Base-by-base conservation (phyloP, 768 basidiomycete genomes). In the Lentinula sp. region DNA sequence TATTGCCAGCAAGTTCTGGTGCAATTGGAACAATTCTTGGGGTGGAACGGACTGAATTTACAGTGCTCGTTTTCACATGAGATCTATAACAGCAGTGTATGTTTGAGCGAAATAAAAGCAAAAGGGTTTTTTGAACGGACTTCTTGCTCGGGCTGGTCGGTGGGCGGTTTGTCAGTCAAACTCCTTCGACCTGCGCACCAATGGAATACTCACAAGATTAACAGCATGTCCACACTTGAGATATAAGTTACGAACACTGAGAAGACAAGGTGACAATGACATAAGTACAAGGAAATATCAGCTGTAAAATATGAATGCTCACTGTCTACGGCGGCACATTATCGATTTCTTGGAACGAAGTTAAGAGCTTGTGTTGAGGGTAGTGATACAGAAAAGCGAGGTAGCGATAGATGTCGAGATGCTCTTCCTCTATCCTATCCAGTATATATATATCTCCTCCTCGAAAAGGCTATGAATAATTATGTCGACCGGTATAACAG, bases 221-320 rank as follows among this genome's bases (percentile, higher is more conserved):
- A 46, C 33, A 15, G 42, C 60, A 20, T 61, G 60, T 12, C 53
- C 53, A 56, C 60, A 61, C 43, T 46, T 61, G 60, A 33, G 20
- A 35, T 61, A 61, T 5, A 61, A 12, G 32, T 61, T 56, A 28
- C 52, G 60, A 23, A 61, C 60, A 33, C 60, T 61, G 43, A 53
- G 15, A 48, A 46, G 18, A 28, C 28, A 28, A 28, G 28, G 28
- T 28, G 28, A 28, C 28, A 28, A 28, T 28, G 28, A 23, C 9
- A 16, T 55, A 9, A 48, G 13, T 36, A 42, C 32, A 23, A 35
- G 7, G 12, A 20, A 16, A 15, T 6, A 42, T 48, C 32, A n/a
- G 6, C 18, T 33, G 45, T 12, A 10, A 18, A 10, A 18, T 32
- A 33, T 36, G 8, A 20, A 45, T 36, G 35, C 48, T 48, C 45